These are phyloP conservation scores for Podaxis pistillaris DNA, from an alignment of 768 basidiomycete genomes.

Conservation along the genomic window DNA sequence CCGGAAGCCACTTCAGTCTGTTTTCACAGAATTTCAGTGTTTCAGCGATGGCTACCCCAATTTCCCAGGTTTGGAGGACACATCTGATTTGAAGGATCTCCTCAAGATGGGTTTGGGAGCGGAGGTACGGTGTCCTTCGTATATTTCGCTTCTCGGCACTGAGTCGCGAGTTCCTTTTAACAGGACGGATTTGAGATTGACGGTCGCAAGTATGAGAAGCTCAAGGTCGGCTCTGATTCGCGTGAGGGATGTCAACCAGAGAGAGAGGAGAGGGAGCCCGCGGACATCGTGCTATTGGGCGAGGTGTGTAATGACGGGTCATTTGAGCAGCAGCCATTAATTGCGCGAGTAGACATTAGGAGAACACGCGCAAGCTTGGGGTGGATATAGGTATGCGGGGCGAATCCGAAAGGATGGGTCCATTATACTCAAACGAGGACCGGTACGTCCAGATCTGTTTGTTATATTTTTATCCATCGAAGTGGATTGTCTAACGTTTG, in stretches of 20 bases:
- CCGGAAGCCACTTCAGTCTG: slow-evolving; percentile 24
- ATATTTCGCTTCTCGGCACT: background rate
- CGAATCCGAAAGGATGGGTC: slow-evolving; percentile 57
- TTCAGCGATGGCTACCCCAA: slow-evolving; percentile 9
- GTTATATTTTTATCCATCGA: slow-evolving; percentile 1
- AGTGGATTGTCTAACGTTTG: slow-evolving; percentile 4
- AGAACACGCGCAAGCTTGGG: slow-evolving; percentile 63
- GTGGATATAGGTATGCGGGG: slow-evolving; percentile 59
- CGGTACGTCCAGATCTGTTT: slow-evolving; percentile 39
- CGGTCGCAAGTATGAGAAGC: slow-evolving; percentile 17
- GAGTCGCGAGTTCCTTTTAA: background rate
- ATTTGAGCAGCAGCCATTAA: slow-evolving; percentile 12
- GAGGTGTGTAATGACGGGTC: slow-evolving; percentile 32
- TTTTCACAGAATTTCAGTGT: slow-evolving; percentile 23
- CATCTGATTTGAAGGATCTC: background rate
- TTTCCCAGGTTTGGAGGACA: slow-evolving; percentile 5
- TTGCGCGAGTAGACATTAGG: slow-evolving; percentile 42
- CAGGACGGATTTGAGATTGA: slow-evolving; percentile 12
- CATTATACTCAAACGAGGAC: slow-evolving; percentile 59
- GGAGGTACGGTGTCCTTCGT: background rate
- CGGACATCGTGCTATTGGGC: slow-evolving; percentile 37
- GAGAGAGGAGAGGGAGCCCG: slow-evolving; percentile 19
- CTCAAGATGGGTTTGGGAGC: background rate
- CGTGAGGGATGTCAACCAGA: background rate
- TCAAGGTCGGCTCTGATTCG: slow-evolving; percentile 8